phyloP scores from a whole-genome alignment of 768 basidiomycete species.

The Podaxis sp. region DNA sequence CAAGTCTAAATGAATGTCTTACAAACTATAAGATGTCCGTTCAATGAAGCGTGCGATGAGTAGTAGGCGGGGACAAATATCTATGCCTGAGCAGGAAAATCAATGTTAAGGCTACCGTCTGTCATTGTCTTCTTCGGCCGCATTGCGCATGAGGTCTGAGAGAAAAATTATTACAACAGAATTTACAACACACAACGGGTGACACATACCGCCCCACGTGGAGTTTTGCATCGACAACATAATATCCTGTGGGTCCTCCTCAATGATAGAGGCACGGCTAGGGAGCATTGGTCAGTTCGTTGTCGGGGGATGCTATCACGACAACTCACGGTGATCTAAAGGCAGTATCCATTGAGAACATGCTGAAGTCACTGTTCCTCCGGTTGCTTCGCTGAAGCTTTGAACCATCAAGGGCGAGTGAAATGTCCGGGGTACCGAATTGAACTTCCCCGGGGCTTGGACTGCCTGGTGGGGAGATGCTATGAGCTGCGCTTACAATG shows the following conservation, averaged over 20 bases:
- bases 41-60: not conserved
- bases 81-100: not conserved
- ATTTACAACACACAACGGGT: not conserved
- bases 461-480: constrained; percentile 32
- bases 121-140: constrained; percentile 4
- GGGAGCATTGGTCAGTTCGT: not conserved
- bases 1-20: not conserved
- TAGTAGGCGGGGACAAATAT: not conserved
- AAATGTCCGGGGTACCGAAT: constrained; percentile 43
- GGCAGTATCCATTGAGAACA: constrained; percentile 50
- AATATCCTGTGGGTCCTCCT: constrained; percentile 46
- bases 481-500: constrained; percentile 45
- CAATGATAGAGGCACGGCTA: constrained; percentile 40
- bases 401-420: constrained; percentile 44
- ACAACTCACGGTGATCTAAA: constrained; percentile 45
- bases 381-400: constrained; percentile 54
- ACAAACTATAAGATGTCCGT: not conserved
- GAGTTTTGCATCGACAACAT: constrained; percentile 61
- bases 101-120: not conserved
- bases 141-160: constrained; percentile 9
- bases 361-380: constrained; percentile 58
- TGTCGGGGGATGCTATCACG: not conserved
- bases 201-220: constrained; percentile 67
- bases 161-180: not conserved
- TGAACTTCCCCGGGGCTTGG: constrained; percentile 36